Evolutionary conservation across 2,329 filamentous ascomycete genomes (phyloP), one percentile per base, ranked within the genome.

Genomic region (Nemania serpens): DNA sequence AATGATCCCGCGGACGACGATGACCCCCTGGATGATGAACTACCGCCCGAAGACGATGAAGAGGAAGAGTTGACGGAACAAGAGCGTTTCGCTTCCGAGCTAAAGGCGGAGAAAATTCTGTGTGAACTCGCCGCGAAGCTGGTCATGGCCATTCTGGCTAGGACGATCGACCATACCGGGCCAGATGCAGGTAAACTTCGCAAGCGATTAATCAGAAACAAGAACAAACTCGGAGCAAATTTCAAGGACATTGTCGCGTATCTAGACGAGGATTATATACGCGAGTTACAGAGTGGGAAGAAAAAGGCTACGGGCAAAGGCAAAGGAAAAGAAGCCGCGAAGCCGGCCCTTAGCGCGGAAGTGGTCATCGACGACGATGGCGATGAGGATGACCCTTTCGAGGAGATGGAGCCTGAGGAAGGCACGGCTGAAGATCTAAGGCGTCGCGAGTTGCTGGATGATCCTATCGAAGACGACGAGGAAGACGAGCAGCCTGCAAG

Each of bases 41-140:
- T 85, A 29, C 80, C 83, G 2, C 86, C 87, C 59, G 88, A 86
- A 17, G 83, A 87, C 20, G 82, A 86, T 45, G 78, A 82, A 33
- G 81, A 84, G 60, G 78, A 84, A 61, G 79, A 79, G 18, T 72
- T 84, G 43, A 80, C 85, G 33, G 81, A 82, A 55, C 81, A 83
- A 69, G 80, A 90, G 70, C 83, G 85, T 59, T 80, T 86, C 66
- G 83, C 88, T 49, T 83, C 84, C 41, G 85, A 88, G 58, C 82
- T 97, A 36, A 82, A 93, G 60, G 88, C 92, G 0, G 95, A 98
- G 75, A 90, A 94, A 72, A 86, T 88, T 18, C 83, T 98, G 0
- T 98, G 94, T 75, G 90, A 94, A 69, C 81, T 97, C 25, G 88
- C 93, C 0, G 89, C 88, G 64, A 96, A 95, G 73, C 85, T 96